These are phyloP conservation scores for Sugiyamaella neomexicana DNA, from an alignment of 1,139 yeast species.

Conservation along the genomic window DNA sequence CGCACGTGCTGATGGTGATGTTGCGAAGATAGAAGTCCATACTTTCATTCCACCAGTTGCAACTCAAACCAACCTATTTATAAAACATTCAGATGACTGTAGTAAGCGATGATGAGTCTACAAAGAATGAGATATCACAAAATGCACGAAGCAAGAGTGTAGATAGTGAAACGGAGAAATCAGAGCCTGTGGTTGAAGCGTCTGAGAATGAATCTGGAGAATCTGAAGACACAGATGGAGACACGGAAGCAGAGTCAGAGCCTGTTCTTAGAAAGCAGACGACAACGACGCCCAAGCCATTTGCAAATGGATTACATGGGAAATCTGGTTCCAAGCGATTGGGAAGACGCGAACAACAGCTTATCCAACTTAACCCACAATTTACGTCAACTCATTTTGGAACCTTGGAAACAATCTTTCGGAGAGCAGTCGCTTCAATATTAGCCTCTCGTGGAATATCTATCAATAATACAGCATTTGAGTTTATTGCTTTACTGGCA, in stretches of 20 bases:
- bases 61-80: too few species aligned
- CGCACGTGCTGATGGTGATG: too few species aligned
- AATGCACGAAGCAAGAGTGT: neutral
- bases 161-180: neutral
- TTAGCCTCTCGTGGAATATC: slow-evolving; percentile 30
- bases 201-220: neutral
- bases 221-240: neutral
- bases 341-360: slow-evolving; percentile 9
- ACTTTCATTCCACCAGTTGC: too few species aligned
- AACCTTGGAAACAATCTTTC: slow-evolving; percentile 29
- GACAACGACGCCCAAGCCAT: too few species aligned
- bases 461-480: slow-evolving; percentile 32
- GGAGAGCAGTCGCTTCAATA: slow-evolving; percentile 34
- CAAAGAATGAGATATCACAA: neutral
- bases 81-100: slow-evolving; percentile 3
- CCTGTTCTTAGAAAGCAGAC: neutral
- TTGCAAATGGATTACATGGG: too few species aligned
- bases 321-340: neutral
- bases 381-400: neutral
- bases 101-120: slow-evolving; percentile 2
- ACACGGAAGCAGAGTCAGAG: slow-evolving; percentile 1
- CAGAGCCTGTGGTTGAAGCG: too few species aligned
- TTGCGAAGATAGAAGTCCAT: too few species aligned
- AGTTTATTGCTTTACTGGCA: slow-evolving; percentile 42
- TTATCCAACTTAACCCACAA: slow-evolving; percentile 8